phyloP scores from a whole-genome alignment of 2,329 filamentous ascomycete genomes.

The Aspergillus carbonarius region DNA sequence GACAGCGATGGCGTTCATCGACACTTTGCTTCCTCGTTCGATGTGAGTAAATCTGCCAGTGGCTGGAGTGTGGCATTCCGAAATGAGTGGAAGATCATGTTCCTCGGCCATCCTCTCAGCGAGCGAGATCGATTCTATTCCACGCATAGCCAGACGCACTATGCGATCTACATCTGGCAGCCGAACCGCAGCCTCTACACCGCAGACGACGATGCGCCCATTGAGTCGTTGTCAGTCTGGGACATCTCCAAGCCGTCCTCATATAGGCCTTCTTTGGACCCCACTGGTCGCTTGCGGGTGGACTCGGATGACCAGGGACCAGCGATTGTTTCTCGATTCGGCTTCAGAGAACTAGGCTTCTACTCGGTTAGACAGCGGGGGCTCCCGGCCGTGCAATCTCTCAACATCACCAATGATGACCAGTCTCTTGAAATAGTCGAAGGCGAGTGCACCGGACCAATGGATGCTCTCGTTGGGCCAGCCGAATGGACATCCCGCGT shows the following conservation, averaged over 20 bases:
- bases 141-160: slow-evolving; percentile 59
- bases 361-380: slow-evolving; percentile 55
- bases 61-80: slow-evolving; percentile 52
- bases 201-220: slow-evolving; percentile 54
- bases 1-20: slow-evolving; percentile 53
- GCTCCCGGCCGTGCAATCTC: slow-evolving; percentile 50
- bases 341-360: slow-evolving; percentile 53
- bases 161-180: slow-evolving; percentile 63
- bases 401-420: slow-evolving; percentile 53
- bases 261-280: slow-evolving; percentile 54
- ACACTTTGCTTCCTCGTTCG: slow-evolving; percentile 62
- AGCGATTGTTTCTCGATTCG: slow-evolving; percentile 51
- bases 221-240: slow-evolving; percentile 61
- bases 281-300: slow-evolving; percentile 35
- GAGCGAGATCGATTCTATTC: slow-evolving; percentile 63
- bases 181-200: slow-evolving; percentile 56
- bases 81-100: slow-evolving; percentile 62
- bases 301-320: slow-evolving; percentile 41
- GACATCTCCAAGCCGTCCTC: slow-evolving; percentile 53
- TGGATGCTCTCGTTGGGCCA: slow-evolving; percentile 46
- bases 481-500: slow-evolving; percentile 44
- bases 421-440: slow-evolving; percentile 55
- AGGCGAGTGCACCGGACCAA: slow-evolving; percentile 55
- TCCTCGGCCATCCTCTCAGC: slow-evolving; percentile 56
- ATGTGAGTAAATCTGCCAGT: slow-evolving; percentile 38